These are phyloP conservation scores for Alternaria postmessia DNA, from an alignment of 2,329 filamentous ascomycete species.

Conservation along the genomic window DNA sequence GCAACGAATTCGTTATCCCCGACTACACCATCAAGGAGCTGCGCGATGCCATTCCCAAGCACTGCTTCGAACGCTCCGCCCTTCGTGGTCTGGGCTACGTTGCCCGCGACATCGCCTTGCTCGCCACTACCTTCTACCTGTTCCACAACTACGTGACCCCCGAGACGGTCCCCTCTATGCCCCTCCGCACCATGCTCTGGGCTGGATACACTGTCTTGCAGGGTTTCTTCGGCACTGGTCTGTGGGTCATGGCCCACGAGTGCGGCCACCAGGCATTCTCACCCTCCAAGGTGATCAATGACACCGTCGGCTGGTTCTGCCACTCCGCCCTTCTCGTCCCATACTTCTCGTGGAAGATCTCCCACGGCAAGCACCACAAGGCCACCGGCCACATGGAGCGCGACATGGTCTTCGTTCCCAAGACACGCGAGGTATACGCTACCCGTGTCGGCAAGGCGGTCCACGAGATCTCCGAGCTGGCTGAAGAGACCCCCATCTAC, in stretches of 20 bases:
- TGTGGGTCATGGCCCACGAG: slow-evolving; percentile 98
- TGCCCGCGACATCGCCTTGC: slow-evolving; percentile 75
- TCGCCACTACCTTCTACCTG: slow-evolving; percentile 81
- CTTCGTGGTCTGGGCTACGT: slow-evolving; percentile 81
- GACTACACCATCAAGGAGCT: slow-evolving; percentile 99
- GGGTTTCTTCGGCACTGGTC: slow-evolving; percentile 89
- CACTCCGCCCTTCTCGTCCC: slow-evolving; percentile 91
- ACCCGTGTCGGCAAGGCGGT: slow-evolving; percentile 74
- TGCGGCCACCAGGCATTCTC: slow-evolving; percentile 98
- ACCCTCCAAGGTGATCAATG: slow-evolving; percentile 87
- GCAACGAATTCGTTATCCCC: slow-evolving; percentile 91
- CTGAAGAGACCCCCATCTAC: slow-evolving; percentile 91
- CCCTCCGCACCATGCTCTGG: slow-evolving; percentile 72
- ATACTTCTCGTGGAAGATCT: slow-evolving; percentile 99
- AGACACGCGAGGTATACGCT: slow-evolving; percentile 84
- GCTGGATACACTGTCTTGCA: slow-evolving; percentile 79
- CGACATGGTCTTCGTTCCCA: slow-evolving; percentile 99
- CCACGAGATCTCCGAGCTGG: slow-evolving; percentile 86
- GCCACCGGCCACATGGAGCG: slow-evolving; percentile 95
- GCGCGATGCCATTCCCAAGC: slow-evolving; percentile 93
- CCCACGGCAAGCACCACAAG: slow-evolving; percentile 99
- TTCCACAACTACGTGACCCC: slow-evolving; percentile 92
- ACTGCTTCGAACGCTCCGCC: slow-evolving; percentile 92
- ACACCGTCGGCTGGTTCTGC: slow-evolving; percentile 88
- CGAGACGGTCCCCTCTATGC: slow-evolving; percentile 76